These are phyloP conservation scores for Moesziomyces globuligerus DNA, from an alignment of 1,284 basidiomycete genomes.

Conservation along the genomic window DNA sequence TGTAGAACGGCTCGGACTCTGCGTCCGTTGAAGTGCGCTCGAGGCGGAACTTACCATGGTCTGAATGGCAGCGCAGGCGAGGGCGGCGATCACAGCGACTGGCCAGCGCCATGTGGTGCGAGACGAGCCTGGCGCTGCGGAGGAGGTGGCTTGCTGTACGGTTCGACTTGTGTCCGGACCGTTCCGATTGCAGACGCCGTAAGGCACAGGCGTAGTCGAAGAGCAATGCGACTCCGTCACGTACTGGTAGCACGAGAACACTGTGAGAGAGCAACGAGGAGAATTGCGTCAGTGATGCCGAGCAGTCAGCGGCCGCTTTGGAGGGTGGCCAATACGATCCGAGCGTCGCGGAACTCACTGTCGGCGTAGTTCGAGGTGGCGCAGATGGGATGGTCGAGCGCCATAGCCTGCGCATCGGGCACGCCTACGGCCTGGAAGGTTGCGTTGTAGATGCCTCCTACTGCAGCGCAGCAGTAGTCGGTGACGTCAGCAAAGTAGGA, in stretches of 20 bases:
- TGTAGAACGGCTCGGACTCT: no score
- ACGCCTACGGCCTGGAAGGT: constrained; percentile 31
- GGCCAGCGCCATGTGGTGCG: constrained; percentile 18
- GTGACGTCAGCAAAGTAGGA: constrained; percentile 54
- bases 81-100: constrained; percentile 6
- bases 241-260: constrained; percentile 53
- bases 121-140: constrained; percentile 4
- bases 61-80: constrained; percentile 30
- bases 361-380: constrained; percentile 49
- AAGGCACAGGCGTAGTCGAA: constrained; percentile 40
- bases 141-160: constrained; percentile 13
- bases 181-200: constrained; percentile 43
- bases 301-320: no score
- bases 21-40: no score
- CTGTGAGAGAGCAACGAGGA: background rate
- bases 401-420: constrained; percentile 26
- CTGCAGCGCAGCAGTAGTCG: constrained; percentile 56
- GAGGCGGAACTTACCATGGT: background rate
- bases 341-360: constrained; percentile 34
- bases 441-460: constrained; percentile 46
- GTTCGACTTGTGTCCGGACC: constrained; percentile 41
- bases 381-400: constrained; percentile 46
- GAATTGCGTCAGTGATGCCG: no score
- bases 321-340: no score
- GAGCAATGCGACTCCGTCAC: constrained; percentile 47